Conservation (phyloP, 768 basidiomycete genomes). For the Boletus reticulatus region DNA sequence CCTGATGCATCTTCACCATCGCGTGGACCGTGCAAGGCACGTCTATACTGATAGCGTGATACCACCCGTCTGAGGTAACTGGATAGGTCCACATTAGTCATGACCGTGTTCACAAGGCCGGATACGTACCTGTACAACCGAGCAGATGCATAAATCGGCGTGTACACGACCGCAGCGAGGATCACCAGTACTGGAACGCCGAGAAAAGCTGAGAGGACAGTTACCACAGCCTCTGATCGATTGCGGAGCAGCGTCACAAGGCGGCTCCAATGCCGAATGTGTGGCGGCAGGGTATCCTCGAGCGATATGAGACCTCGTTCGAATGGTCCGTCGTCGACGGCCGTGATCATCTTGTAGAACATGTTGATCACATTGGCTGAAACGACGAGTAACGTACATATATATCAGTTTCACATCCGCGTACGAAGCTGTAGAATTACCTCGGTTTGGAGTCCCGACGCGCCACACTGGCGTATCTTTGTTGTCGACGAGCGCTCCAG, state of each 20-base stretch:
- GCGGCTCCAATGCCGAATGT: slow-evolving; percentile 21
- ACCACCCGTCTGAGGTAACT: neutral
- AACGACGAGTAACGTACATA: neutral
- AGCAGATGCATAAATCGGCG: slow-evolving; percentile 9
- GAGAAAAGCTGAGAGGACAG: slow-evolving; percentile 11
- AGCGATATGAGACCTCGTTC: slow-evolving; percentile 16
- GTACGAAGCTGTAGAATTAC: neutral
- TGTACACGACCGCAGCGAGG: slow-evolving; percentile 1
- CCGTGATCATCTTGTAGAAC: slow-evolving; percentile 20
- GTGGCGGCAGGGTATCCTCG: slow-evolving; percentile 16
- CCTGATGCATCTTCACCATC: too few species aligned
- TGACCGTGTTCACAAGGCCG: neutral
- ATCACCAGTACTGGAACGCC: slow-evolving; percentile 20
- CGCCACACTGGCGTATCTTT: slow-evolving; percentile 15
- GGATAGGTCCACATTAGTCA: neutral
- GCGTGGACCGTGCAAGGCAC: neutral
- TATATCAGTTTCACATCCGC: neutral
- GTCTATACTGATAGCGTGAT: neutral
- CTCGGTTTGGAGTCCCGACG: slow-evolving; percentile 16
- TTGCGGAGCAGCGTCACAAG: slow-evolving; percentile 5
- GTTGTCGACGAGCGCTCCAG: slow-evolving; percentile 13
- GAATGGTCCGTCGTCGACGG: slow-evolving; percentile 13
- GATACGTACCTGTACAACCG: slow-evolving; percentile 7
- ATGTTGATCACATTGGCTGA: slow-evolving; percentile 14
- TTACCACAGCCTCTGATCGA: neutral